These are phyloP conservation scores for Scytalidium sp. DNA, from an alignment of 2,329 filamentous ascomycete genomes.

Conservation along the genomic window DNA sequence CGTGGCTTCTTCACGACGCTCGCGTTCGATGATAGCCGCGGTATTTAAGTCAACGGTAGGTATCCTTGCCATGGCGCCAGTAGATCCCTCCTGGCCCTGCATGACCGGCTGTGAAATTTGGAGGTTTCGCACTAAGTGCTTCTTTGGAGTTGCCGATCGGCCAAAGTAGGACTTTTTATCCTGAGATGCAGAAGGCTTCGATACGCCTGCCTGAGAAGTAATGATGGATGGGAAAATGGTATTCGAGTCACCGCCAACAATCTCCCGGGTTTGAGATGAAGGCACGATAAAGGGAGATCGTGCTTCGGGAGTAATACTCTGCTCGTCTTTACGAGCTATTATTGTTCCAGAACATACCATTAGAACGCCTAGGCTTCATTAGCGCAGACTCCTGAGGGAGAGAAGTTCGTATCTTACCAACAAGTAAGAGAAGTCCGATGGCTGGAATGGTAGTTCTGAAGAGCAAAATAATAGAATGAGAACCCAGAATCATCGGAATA, in stretches of 20 bases:
- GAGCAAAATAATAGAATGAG: constrained; percentile 21
- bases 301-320: constrained; percentile 24
- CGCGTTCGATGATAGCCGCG: constrained; percentile 25
- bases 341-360: constrained; percentile 21
- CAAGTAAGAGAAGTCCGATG: constrained; percentile 24
- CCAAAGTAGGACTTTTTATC: constrained; percentile 23
- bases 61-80: constrained; percentile 22
- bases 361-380: constrained; percentile 19
- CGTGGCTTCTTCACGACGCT: constrained; percentile 21
- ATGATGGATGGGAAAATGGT: constrained; percentile 21
- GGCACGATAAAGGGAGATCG: constrained; percentile 26
- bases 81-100: constrained; percentile 6
- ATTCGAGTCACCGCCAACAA: constrained; percentile 21
- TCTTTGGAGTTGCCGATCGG: constrained; percentile 17
- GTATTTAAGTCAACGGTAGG: constrained; percentile 28
- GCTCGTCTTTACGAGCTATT: constrained; percentile 17
- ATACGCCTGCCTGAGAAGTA: not conserved
- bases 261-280: constrained; percentile 18
- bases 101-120: constrained; percentile 27
- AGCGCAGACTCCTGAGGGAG: constrained; percentile 1
- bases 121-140: constrained; percentile 21
- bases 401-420: constrained; percentile 19
- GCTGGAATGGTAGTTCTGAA: constrained; percentile 27
- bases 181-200: constrained; percentile 5
- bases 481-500: constrained; percentile 28